Evolutionary conservation across 140 eudicot genomes (phyloP), one percentile per base, ranked within the genome.

Genomic region (Bidens hawaiensis): DNA sequence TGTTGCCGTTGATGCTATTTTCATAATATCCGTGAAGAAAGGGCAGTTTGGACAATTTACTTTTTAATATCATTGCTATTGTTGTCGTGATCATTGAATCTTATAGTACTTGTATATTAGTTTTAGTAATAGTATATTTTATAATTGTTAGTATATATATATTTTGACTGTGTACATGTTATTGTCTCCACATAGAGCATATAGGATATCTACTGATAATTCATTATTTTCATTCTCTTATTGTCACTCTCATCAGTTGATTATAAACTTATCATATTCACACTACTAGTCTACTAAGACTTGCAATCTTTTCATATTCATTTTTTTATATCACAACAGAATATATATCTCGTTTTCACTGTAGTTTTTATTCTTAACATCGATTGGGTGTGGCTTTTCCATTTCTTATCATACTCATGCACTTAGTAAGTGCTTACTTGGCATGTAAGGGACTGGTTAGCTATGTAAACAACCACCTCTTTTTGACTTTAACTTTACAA

Each of bases 121-220:
- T n/a, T n/a, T n/a, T n/a, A n/a, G n/a, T n/a, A n/a, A n/a, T n/a
- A n/a, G n/a, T n/a, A n/a, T n/a, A n/a, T n/a, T n/a, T n/a, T n/a
- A n/a, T n/a, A n/a, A n/a, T n/a, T n/a, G n/a, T n/a, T n/a, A n/a
- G n/a, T n/a, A n/a, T n/a, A n/a, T n/a, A n/a, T n/a, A n/a, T n/a
- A n/a, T n/a, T n/a, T n/a, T n/a, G n/a, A 17, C 26, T 58, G 11
- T 34, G 33, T 58, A 48, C 64, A 33, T 58, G 64, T 17, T 58
- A 34, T 34, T 33, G n/a, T 34, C 28, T 33, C 30, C 25, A 18
- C 19, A 12, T 56, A 50, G 23, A 56, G 24, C 21, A n/a, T 53
- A 15, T 30, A 6, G n/a, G 9, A 56, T 28, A 28, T 28, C 42
- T 56, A 56, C 62, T 56, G 30, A 28, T 56, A 28, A 16, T 27